Evolutionary conservation across 2,329 filamentous ascomycete species (phyloP), one percentile per base, ranked within the genome.

Genomic region (Lachnellula cervina): DNA sequence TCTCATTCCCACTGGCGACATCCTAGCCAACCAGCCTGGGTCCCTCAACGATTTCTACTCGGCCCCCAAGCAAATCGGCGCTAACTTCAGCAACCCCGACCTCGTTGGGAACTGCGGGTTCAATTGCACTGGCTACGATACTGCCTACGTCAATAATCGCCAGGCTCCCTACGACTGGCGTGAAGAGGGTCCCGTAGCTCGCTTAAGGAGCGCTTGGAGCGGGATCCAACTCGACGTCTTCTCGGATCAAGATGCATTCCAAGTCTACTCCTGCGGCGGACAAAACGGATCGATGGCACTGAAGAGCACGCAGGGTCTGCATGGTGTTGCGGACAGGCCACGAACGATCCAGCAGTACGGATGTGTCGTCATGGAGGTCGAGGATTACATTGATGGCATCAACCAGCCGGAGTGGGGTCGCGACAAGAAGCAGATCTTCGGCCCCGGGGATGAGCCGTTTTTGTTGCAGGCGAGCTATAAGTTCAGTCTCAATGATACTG

Each of bases 351-450:
- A 82, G 54, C 70, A 92, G 76, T 90, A 91, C 68, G 91, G 90
- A 34, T 97, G 93, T 72, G 68, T 96, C 25, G 93, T 96, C 49
- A 81, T 97, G 72, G 93, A 97, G 75, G 89, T 94, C 13, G 83
- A 97, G 77, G 91, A 94, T 71, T 97, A 85, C 82, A 96, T 97
- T 68, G 92, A 96, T 69, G 91, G 80, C 25, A 94, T 97, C 74
- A 97, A 96, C 74, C 82, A 95, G 65, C 92, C 92, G 0, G 82
- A 90, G 72, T 97, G 93, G 93, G 84, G 84, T 57, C 82, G 92
- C 54, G 73, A 77, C 47, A 68, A 67, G 52, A 84, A 79, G 73
- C 83, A 87, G 67, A 74, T 87, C 57, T 86, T 74, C 64, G 77
- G 72, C 32, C 84, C 84, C 0, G 82, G 78, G 8, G 81, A 76